Percentiles rank a stretch among this genome's conserved stretches.
These are phyloP conservation scores for Infundibulicybe gibba DNA, from an alignment of 768 basidiomycete species.

Conservation along the genomic window DNA sequence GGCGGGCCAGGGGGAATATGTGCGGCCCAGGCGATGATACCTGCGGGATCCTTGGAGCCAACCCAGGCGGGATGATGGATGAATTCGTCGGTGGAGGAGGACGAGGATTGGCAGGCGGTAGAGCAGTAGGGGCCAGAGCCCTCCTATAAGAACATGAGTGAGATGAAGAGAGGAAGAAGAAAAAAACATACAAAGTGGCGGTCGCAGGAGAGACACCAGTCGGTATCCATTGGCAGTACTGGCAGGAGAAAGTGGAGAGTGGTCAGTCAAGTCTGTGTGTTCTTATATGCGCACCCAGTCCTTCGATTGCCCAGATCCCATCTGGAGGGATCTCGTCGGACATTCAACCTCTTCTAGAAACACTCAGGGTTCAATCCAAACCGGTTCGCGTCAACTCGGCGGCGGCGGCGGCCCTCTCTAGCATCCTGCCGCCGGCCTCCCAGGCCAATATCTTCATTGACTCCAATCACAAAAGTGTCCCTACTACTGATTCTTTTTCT, in stretches of 20 bases:
- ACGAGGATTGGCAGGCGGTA: conserved; percentile 24
- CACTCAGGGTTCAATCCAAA: neutral
- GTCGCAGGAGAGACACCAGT: conserved; percentile 71
- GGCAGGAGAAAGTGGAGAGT: conserved; percentile 7
- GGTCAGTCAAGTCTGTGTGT: conserved; percentile 6
- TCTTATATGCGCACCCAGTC: conserved; percentile 14
- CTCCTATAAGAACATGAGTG: conserved; percentile 18
- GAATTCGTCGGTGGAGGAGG: conserved; percentile 12
- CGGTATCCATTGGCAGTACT: conserved; percentile 58
- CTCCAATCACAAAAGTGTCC: no score
- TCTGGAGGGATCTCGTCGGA: neutral
- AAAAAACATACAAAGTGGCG: conserved; percentile 47
- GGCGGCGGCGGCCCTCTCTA: no score
- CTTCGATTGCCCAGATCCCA: neutral
- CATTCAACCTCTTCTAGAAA: neutral
- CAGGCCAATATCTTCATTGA: no score
- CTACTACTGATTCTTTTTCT: conserved; percentile 25
- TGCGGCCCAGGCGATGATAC: conserved; percentile 47
- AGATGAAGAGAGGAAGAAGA: conserved; percentile 13
- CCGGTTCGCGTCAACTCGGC: no score
- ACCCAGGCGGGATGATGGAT: conserved; percentile 24
- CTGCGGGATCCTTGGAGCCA: conserved; percentile 35
- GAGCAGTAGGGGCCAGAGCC: conserved; percentile 52
- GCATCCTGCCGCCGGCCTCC: no score
- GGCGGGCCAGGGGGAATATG: conserved; percentile 30